These are phyloP conservation scores for Mortierella sp. DNA, from an alignment of 371 early-diverging fungal species.

Conservation along the genomic window DNA sequence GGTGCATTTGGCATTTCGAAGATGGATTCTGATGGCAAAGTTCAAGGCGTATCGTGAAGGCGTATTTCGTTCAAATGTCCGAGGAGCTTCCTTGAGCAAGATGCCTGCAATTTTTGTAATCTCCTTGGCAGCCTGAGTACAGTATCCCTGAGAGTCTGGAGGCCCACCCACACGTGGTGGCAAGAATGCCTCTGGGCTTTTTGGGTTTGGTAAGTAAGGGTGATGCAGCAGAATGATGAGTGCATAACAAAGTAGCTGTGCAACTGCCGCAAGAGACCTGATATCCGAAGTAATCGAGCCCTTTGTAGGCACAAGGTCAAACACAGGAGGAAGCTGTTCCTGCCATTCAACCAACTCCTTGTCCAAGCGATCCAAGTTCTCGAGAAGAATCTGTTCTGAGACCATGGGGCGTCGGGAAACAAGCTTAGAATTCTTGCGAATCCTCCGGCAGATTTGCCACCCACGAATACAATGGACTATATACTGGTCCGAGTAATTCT, in stretches of 20 bases:
- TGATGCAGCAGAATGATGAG: conserved; percentile 53
- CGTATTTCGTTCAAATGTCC: conserved; percentile 42
- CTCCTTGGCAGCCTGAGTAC: conserved; percentile 55
- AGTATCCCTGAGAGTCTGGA: conserved; percentile 56
- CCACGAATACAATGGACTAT: conserved; percentile 44
- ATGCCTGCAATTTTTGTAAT: conserved; percentile 53
- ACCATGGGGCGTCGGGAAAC: conserved; percentile 25
- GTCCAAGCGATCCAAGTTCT: conserved; percentile 40
- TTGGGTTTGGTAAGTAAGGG: conserved; percentile 51
- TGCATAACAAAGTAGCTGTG: conserved; percentile 51
- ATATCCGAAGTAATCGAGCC: conserved; percentile 35
- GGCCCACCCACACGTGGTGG: conserved; percentile 10
- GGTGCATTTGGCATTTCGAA: conserved; percentile 49
- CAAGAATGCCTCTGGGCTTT: conserved; percentile 47
- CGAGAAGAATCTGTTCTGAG: conserved; percentile 23
- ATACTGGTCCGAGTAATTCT: conserved; percentile 47
- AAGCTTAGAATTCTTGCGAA: conserved; percentile 52
- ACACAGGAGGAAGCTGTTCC: conserved; percentile 34
- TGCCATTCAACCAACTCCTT: conserved; percentile 54
- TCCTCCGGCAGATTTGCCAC: conserved; percentile 52
- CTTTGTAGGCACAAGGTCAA: conserved; percentile 37
- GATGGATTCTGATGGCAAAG: conserved; percentile 54
- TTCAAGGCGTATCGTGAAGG: conserved; percentile 46
- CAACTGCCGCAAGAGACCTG: conserved; percentile 20
- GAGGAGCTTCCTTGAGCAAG: conserved; percentile 43